A percentile compares a stretch with the other conserved stretches of the same genome.
Conservation (phyloP, 2,329 filamentous ascomycete species). For the Aspergillus cejpii region DNA sequence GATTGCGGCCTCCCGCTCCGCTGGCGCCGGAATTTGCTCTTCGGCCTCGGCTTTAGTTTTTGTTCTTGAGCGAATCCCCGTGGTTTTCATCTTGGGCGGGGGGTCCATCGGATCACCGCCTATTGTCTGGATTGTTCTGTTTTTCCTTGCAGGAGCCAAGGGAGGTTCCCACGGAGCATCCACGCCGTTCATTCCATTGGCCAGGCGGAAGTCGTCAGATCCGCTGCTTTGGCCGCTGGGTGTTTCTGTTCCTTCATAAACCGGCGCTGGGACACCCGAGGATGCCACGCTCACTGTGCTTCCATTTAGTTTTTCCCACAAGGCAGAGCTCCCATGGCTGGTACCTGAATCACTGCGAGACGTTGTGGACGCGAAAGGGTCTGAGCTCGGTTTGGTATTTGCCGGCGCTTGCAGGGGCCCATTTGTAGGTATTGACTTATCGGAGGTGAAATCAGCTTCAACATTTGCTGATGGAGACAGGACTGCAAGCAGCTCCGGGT, state of each 20-base stretch:
- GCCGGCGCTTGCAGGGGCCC: slow-evolving; percentile 34
- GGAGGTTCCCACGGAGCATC: slow-evolving; percentile 39
- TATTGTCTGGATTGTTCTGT: slow-evolving; percentile 48
- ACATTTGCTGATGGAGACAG: slow-evolving; percentile 36
- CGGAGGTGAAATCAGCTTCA: slow-evolving; percentile 25
- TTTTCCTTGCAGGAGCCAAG: slow-evolving; percentile 43
- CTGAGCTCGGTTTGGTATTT: slow-evolving; percentile 33
- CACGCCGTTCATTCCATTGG: slow-evolving; percentile 24
- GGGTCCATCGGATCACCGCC: slow-evolving; percentile 51
- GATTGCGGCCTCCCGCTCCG: slow-evolving; percentile 28
- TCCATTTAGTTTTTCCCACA: slow-evolving; percentile 46
- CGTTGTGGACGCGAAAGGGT: slow-evolving; percentile 39
- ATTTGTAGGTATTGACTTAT: slow-evolving; percentile 29
- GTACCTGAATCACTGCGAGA: slow-evolving; percentile 30
- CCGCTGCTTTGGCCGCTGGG: slow-evolving; percentile 49
- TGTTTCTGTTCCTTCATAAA: slow-evolving; percentile 58
- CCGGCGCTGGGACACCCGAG: slow-evolving; percentile 19
- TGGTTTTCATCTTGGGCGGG: slow-evolving; percentile 59
- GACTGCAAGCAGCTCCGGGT: slow-evolving; percentile 53
- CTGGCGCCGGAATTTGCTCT: slow-evolving; percentile 33
- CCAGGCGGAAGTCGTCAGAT: slow-evolving; percentile 35
- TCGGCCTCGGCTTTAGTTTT: slow-evolving; percentile 36
- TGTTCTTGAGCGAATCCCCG: slow-evolving; percentile 38
- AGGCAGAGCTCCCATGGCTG: slow-evolving; percentile 38
- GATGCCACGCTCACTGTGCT: slow-evolving; percentile 40